phyloP scores from a whole-genome alignment of 768 basidiomycete genomes.

The Tulasnella sp. region DNA sequence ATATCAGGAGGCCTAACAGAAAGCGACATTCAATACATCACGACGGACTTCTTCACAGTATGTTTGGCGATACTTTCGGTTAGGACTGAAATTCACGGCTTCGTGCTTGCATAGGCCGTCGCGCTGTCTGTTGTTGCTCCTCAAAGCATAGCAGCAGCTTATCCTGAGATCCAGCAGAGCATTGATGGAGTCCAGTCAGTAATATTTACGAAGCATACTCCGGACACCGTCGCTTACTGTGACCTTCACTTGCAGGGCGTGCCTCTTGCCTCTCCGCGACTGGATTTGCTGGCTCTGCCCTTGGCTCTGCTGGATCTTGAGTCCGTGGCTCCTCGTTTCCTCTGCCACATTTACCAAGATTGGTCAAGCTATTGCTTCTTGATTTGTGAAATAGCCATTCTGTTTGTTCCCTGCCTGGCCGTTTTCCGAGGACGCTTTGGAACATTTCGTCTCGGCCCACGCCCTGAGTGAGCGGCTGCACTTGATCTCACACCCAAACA shows the following conservation, averaged over 20 bases:
- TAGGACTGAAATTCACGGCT: neutral
- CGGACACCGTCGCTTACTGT: neutral
- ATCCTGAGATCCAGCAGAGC: neutral
- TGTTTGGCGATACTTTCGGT: neutral
- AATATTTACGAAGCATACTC: neutral
- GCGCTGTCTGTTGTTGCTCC: neutral
- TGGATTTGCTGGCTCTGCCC: neutral
- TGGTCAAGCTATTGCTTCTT: neutral
- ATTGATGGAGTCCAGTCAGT: neutral
- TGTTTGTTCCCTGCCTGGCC: neutral
- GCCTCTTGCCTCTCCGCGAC: neutral
- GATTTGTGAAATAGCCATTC: neutral
- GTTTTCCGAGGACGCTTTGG: neutral
- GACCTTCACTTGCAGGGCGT: neutral
- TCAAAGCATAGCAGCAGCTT: neutral
- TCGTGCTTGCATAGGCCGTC: neutral
- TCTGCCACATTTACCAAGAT: neutral
- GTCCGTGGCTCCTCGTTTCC: neutral
- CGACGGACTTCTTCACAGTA: neutral
- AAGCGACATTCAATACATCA: neutral
- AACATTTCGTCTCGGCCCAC: neutral
- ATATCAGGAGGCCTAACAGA: neutral
- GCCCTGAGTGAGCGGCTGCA: neutral
- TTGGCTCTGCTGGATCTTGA: neutral
- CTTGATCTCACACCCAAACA: neutral